Conservation (phyloP, 805 yeast species). For the Teunomyces tritomae region DNA sequence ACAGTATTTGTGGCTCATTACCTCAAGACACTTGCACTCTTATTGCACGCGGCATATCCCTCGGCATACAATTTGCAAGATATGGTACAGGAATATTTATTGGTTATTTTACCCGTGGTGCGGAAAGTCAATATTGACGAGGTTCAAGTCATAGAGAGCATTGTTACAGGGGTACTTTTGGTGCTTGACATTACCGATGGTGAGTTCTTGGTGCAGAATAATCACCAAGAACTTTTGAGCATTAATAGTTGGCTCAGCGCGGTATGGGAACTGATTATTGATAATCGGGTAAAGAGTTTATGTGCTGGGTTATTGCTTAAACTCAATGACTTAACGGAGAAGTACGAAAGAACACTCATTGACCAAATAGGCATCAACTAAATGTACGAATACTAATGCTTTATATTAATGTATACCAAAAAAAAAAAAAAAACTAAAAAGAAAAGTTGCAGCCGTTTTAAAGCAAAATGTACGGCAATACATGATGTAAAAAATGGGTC, state of each 20-base stretch:
- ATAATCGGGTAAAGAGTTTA: slow-evolving; percentile 33
- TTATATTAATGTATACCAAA: no score
- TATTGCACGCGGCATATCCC: slow-evolving; percentile 60
- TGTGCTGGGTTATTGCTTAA: slow-evolving; percentile 40
- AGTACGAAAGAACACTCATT: slow-evolving; percentile 27
- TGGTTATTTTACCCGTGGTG: slow-evolving; percentile 27
- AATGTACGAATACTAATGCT: neutral
- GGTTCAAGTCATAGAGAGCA: slow-evolving; percentile 35
- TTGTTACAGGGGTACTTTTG: slow-evolving; percentile 36
- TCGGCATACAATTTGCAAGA: slow-evolving; percentile 47
- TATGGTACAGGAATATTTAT: slow-evolving; percentile 55
- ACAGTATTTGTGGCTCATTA: slow-evolving; percentile 56
- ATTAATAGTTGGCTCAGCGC: slow-evolving; percentile 27
- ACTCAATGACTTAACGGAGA: slow-evolving; percentile 20
- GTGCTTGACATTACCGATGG: slow-evolving; percentile 35
- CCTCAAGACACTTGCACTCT: slow-evolving; percentile 54
- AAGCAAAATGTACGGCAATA: neutral
- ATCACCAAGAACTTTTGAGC: slow-evolving; percentile 17
- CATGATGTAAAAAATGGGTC: no score
- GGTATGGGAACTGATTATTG: slow-evolving; percentile 37
- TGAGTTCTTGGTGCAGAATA: slow-evolving; percentile 19
- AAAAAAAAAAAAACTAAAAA: no score
- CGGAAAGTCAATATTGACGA: slow-evolving; percentile 21
- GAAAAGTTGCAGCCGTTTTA: neutral
- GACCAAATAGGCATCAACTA: slow-evolving; percentile 18